These are phyloP conservation scores for Pyrus pyrifolia DNA, from an alignment of 306 rosid genomes.

Conservation along the genomic window DNA sequence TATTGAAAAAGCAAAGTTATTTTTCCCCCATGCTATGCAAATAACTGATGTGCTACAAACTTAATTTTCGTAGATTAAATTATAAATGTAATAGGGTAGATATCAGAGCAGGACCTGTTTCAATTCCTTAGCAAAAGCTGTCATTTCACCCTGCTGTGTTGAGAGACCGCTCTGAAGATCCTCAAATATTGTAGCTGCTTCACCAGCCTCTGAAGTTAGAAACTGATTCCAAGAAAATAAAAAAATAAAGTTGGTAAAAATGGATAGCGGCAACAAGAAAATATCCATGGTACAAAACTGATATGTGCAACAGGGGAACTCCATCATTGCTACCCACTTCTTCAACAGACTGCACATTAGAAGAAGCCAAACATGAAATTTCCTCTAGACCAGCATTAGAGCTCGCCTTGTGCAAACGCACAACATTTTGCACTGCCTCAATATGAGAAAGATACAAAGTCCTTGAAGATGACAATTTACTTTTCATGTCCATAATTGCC, in stretches of 20 bases:
- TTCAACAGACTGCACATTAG: slow-evolving; percentile 54
- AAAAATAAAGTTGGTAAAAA: neutral
- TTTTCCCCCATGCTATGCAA: neutral
- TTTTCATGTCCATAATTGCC: slow-evolving; percentile 61
- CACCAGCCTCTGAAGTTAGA: slow-evolving; percentile 50
- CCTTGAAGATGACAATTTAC: slow-evolving; percentile 55
- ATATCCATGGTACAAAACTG: neutral
- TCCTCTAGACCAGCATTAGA: slow-evolving; percentile 75
- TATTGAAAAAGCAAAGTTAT: neutral
- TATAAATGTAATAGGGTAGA: neutral
- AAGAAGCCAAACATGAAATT: slow-evolving; percentile 54
- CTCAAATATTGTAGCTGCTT: slow-evolving; percentile 54
- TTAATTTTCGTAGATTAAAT: neutral
- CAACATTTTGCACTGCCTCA: slow-evolving; percentile 85
- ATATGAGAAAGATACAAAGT: slow-evolving; percentile 54
- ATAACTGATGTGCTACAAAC: neutral
- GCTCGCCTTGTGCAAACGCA: slow-evolving; percentile 73
- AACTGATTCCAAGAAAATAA: slow-evolving; percentile 42
- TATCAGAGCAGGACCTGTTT: slow-evolving; percentile 43
- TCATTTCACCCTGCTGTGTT: slow-evolving; percentile 61
- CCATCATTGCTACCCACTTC: slow-evolving; percentile 41
- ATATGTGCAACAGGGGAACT: neutral
- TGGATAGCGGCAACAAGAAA: neutral
- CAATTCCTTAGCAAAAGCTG: slow-evolving; percentile 59
- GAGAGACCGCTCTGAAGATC: slow-evolving; percentile 65